Base-by-base conservation (phyloP, 768 basidiomycete species). In the Megacollybia marginata region DNA sequence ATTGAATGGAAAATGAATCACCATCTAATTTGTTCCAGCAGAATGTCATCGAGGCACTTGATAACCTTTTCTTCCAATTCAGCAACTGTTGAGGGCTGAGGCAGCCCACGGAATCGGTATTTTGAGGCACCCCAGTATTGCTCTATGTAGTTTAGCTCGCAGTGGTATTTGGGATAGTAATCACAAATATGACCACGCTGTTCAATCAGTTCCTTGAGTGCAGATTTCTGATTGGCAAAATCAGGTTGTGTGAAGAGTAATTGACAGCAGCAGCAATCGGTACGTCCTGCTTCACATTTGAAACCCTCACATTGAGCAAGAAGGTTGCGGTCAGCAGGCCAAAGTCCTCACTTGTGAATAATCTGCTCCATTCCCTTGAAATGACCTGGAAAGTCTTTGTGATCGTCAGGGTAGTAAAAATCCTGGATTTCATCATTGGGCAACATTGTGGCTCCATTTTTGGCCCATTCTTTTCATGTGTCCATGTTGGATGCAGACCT, bases 371-470 rank as follows among this genome's bases (percentile, higher is more conserved):
- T 55, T 65, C n/a, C n/a, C n/a, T n/a, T n/a, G n/a, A n/a, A n/a
- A n/a, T n/a, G n/a, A n/a, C n/a, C n/a, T n/a, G n/a, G 62, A 49
- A 58, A 56, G 15, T 55, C 55, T 15, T 57, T 58, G 48, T 68
- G 66, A 48, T 65, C 48, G 19, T 62, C 52, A 2, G 64, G 63
- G 50, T 56, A 71, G 50, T 71, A 71, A 13, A 70, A 48, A 1
- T 45, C 13, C 40, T 71, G 67, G 0, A 54, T 51, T 1, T 31
- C 42, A 4, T 67, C 63, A 55, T 68, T 47, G 1, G 34, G n/a
- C 44, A 62, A 54, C 9, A n/a, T 16, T n/a, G 23, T 50, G 61
- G 49, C 6, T 47, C 51, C 72, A 77, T 75, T 1, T 15, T 47
- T 28, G 63, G 53, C 47, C 64, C 63, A 9, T 23, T 53, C 35